Evolutionary conservation across 2,329 filamentous ascomycete genomes (phyloP).

Genomic region (Venturia nashicola): DNA sequence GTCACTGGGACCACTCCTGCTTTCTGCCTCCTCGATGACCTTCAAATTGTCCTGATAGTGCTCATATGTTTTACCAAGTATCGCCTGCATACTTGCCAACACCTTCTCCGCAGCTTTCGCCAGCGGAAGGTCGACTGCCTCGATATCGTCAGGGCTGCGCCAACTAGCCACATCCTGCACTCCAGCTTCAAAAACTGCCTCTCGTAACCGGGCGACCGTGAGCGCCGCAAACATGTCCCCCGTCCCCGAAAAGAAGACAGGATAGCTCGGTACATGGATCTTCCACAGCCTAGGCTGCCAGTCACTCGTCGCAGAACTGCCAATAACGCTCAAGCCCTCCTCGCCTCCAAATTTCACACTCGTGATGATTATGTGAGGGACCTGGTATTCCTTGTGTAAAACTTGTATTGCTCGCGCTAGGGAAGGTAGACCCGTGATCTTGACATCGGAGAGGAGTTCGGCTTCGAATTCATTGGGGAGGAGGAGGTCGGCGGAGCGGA

Average conservation of each 20-base stretch:
- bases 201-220: conserved; percentile 74
- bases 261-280: conserved; percentile 73
- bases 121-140: conserved; percentile 61
- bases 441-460: conserved; percentile 75
- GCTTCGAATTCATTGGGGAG: conserved; percentile 96
- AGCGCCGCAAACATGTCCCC: conserved; percentile 98
- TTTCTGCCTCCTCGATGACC: conserved; percentile 30
- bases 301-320: conserved; percentile 56
- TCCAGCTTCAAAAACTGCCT: conserved; percentile 55
- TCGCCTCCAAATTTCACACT: conserved; percentile 53
- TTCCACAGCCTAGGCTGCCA: conserved; percentile 72
- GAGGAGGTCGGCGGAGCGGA: conserved; percentile 78
- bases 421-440: conserved; percentile 62
- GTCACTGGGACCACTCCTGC: conserved; percentile 25
- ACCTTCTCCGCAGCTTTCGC: conserved; percentile 78
- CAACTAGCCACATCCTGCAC: conserved; percentile 45
- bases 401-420: conserved; percentile 63
- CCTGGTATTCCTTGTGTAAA: conserved; percentile 61
- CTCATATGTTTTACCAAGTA: conserved; percentile 55
- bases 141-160: conserved; percentile 63
- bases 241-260: conserved; percentile 92
- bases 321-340: conserved; percentile 55
- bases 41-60: conserved; percentile 55
- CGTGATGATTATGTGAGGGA: conserved; percentile 88
- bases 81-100: conserved; percentile 80